These are phyloP conservation scores for Coemansia sp. DNA, from an alignment of 192 early-diverging fungal species.

Conservation along the genomic window DNA sequence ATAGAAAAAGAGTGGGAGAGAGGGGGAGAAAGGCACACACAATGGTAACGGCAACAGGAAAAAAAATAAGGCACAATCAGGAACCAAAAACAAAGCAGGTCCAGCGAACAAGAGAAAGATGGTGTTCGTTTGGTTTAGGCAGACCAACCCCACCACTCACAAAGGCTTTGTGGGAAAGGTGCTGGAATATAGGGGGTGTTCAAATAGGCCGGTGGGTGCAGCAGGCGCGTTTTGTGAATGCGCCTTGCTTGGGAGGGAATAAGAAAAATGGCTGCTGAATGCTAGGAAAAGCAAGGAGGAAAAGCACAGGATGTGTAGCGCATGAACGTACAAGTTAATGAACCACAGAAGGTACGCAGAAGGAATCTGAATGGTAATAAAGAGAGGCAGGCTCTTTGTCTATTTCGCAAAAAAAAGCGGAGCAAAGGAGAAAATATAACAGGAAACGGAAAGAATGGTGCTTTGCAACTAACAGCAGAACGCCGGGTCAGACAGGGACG, in stretches of 20 bases:
- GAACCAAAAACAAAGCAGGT: too few species aligned
- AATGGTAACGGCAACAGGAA: too few species aligned
- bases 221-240: conserved; percentile 3
- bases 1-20: too few species aligned
- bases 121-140: too few species aligned
- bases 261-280: neutral
- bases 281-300: neutral
- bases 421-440: neutral
- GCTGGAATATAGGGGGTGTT: neutral
- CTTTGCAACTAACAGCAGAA: too few species aligned
- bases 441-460: neutral
- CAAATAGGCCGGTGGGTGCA: neutral
- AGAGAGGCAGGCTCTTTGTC: neutral
- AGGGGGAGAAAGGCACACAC: too few species aligned
- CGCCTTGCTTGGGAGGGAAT: neutral
- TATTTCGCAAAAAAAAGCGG: neutral
- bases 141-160: neutral
- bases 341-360: neutral
- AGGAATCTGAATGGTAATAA: neutral
- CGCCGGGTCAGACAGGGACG: too few species aligned
- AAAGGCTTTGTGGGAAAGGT: neutral
- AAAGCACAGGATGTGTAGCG: too few species aligned
- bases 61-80: too few species aligned
- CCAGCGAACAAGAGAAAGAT: too few species aligned
- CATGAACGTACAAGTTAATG: too few species aligned